Base-by-base conservation (phyloP, 2,329 filamentous ascomycete genomes). In the Trichoderma koningiopsis region DNA sequence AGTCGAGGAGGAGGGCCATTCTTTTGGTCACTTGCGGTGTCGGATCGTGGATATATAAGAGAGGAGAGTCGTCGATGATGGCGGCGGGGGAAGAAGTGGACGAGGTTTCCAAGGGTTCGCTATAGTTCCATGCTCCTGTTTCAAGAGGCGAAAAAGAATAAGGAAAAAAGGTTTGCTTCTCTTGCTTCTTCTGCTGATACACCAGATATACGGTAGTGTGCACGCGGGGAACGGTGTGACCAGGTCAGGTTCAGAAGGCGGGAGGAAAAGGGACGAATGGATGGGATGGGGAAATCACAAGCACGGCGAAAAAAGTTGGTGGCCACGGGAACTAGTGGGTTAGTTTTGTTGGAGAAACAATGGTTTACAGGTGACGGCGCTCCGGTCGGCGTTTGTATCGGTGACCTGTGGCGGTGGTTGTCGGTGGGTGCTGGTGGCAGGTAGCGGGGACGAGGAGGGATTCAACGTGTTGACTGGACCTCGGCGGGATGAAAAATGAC, bases 1-100 rank as follows among this genome's bases (percentile, higher is more conserved):
- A 79, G 72, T 72, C 73, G 72, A 80, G 74, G 71, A 83, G 22
- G 53, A 65, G 55, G 72, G 78, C 75, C 81, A 83, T 84, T 75
- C 53, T 69, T 58, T 33, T 22, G 5, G 8, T 2, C 35, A 14
- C n/a, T 5, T 47, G 24, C 22, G 22, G 19, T 14, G 8, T 47
- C 29, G 40, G 13, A 16, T 61, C n/a, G 35, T 61, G 6, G 31
- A n/a, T 61, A 8, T 31, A 31, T 10, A 22, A 57, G 31, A 22
- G 10, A 35, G 29, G 47, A 37, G 47, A 63, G 47, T 37, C 14
- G 19, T 52, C 31, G 60, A 70, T 27, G 65, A 35, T 35, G 22
- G 47, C 14, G 67, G 66, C 43, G 63, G 40, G 29, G 52, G 49
- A 53, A 59, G 66, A 55, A 10, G 31, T 13, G 10, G 27, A 19